Base-by-base conservation (phyloP, 192 early-diverging fungal species). In the Coemansia sp. region DNA sequence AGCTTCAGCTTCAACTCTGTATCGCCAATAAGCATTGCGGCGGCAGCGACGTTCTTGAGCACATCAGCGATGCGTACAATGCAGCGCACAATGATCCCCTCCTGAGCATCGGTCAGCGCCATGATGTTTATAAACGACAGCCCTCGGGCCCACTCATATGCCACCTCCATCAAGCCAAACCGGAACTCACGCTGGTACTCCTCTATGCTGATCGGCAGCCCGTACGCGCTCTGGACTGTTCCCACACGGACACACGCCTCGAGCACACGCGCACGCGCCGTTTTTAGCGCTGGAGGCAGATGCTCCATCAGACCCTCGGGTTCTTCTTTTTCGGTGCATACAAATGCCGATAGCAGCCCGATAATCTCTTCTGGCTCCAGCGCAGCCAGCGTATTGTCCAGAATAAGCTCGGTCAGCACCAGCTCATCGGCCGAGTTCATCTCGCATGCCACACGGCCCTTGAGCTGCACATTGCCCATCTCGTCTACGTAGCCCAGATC, bases 121-220 rank as follows among this genome's bases (percentile, higher is more conserved):
- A 87, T 94, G 63, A 98, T 95, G 49, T 92, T 79, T 65, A 90
- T 88, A 76, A 98, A 98, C 9, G 84, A 80, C 80, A 92, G 79
- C 10, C 92, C 93, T n/a, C 85, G 74, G 11, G 94, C 96, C 96
- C 94, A 99, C 74, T 97, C 94, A 71, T 99, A 94, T 1, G 95
- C 93, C 6, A 93, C 96, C 71, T 99, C 93, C 16, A 95, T 90
- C 46, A 99, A 73, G 2, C 91, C 92, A 76, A 94, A 93, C 43
- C 86, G 76, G 48, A 98, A 67, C 66, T 74, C 76, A 43, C 72
- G 66, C 53, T 58, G 51, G 51, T 71, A 71, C 56, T 71, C 75
- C 17, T 78, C 75, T 2, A 69, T 49, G 46, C 64, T 69, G 26
- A 80, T 38, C 2, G 68, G 66, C 23, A 97, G 67, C 2, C 90